Percentiles rank a stretch among this genome's conserved stretches.
These are phyloP conservation scores for Phaeodactylum tricornutum DNA, from an alignment of 108 stramenopile species.

Conservation along the genomic window DNA sequence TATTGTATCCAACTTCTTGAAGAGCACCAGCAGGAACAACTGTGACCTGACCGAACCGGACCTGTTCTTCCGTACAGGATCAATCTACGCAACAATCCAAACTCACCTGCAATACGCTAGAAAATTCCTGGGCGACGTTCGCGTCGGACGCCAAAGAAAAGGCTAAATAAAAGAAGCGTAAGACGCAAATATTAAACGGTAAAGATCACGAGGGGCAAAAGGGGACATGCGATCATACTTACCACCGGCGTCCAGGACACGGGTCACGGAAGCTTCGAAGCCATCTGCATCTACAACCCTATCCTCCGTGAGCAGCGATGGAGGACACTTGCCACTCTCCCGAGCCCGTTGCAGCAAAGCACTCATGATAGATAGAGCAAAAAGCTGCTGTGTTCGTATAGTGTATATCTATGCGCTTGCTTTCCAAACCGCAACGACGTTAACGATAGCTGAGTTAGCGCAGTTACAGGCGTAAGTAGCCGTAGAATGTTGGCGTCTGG, in stretches of 20 bases:
- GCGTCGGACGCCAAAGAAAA: constrained; percentile 13
- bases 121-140: constrained; percentile 15
- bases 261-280: constrained; percentile 18
- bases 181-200: constrained; percentile 4
- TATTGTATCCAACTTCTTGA: too few species aligned
- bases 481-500: too few species aligned
- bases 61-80: too few species aligned
- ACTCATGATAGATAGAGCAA: constrained; percentile 8
- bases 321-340: constrained; percentile 37
- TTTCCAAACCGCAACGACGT: too few species aligned
- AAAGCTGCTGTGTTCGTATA: neutral
- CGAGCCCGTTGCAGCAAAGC: constrained; percentile 25
- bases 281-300: constrained; percentile 7
- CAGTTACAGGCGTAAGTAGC: too few species aligned
- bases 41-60: too few species aligned
- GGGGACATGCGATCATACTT: constrained; percentile 6
- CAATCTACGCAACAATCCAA: too few species aligned
- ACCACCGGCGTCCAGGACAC: constrained; percentile 30
- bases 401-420: too few species aligned
- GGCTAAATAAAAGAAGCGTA: neutral
- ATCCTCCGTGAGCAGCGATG: constrained; percentile 24
- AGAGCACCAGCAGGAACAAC: too few species aligned
- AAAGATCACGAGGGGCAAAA: neutral
- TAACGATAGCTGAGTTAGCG: too few species aligned
- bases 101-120: constrained; percentile 33